Conservation (phyloP, 371 early-diverging fungal genomes). For the Mucor irregularis region DNA sequence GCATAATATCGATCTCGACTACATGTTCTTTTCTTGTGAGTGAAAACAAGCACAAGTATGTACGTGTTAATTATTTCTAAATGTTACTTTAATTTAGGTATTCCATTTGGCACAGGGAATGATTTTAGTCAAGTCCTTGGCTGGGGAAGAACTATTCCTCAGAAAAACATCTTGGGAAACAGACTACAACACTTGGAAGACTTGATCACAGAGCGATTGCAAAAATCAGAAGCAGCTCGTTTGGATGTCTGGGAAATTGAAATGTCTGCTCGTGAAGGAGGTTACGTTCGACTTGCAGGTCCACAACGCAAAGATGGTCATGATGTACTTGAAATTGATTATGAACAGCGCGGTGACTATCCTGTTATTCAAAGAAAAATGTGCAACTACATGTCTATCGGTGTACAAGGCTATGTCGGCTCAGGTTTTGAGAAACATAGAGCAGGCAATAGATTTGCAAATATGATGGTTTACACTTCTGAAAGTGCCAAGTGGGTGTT, state of each 20-base stretch:
- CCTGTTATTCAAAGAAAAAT: constrained; percentile 40
- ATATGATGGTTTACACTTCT: constrained; percentile 54
- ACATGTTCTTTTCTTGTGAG: constrained; percentile 60
- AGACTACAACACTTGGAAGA: constrained; percentile 44
- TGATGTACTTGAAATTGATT: constrained; percentile 22
- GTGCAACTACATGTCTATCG: constrained; percentile 62
- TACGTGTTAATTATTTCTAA: not conserved
- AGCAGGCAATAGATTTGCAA: constrained; percentile 50
- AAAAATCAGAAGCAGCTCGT: constrained; percentile 55
- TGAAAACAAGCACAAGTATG: not conserved
- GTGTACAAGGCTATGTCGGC: constrained; percentile 68
- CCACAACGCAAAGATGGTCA: constrained; percentile 31
- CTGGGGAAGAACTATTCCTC: constrained; percentile 62
- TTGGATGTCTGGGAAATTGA: constrained; percentile 66
- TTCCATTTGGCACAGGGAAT: constrained; percentile 70
- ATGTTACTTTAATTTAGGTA: constrained; percentile 26
- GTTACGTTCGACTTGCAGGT: constrained; percentile 49
- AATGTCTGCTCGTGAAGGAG: constrained; percentile 45
- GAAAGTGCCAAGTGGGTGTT: constrained; percentile 64
- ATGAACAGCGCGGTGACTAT: not conserved
- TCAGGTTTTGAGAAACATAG: constrained; percentile 62
- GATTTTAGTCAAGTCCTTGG: constrained; percentile 67
- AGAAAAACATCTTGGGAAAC: constrained; percentile 48
- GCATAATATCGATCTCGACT: constrained; percentile 50
- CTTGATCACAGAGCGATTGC: constrained; percentile 48